A percentile compares a stretch with the other conserved stretches of the same genome.
These are phyloP conservation scores for Rhododendron kiyosumense DNA, from an alignment of 148 eudicot genomes.

Conservation along the genomic window DNA sequence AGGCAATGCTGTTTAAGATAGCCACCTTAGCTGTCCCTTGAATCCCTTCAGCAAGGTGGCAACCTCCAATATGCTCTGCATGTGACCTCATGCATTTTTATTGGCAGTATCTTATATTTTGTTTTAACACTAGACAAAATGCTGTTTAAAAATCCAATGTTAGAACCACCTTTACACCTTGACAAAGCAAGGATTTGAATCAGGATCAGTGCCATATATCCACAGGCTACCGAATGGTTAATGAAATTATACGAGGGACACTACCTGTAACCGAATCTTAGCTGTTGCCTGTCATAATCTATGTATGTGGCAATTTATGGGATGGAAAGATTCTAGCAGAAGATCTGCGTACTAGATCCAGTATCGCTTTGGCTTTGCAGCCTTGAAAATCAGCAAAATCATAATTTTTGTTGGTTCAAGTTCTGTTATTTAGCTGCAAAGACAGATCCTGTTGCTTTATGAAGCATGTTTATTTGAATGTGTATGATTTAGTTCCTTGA, in stretches of 20 bases:
- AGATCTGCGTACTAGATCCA: background rate
- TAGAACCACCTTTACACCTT: background rate
- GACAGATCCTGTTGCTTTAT: background rate
- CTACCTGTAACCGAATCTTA: background rate
- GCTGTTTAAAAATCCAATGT: background rate
- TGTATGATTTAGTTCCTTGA: background rate
- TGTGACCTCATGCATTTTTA: background rate
- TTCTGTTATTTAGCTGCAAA: background rate
- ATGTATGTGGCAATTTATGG: background rate
- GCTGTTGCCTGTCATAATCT: background rate
- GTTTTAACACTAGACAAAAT: background rate
- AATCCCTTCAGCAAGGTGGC: background rate
- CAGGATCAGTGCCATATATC: background rate
- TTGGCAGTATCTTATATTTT: background rate
- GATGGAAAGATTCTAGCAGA: background rate
- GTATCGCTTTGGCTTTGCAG: background rate
- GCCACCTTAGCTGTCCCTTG: background rate
- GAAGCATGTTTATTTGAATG: background rate
- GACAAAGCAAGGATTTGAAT: background rate
- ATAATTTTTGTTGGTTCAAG: background rate
- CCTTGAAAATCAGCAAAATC: background rate
- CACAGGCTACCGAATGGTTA: too few species aligned
- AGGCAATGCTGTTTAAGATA: background rate
- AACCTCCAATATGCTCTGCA: background rate
- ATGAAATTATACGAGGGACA: background rate